Evolutionary conservation across 73 alveolate species (phyloP), one percentile per base, ranked within the genome.

Genomic region (Blepharisma japonicum): DNA sequence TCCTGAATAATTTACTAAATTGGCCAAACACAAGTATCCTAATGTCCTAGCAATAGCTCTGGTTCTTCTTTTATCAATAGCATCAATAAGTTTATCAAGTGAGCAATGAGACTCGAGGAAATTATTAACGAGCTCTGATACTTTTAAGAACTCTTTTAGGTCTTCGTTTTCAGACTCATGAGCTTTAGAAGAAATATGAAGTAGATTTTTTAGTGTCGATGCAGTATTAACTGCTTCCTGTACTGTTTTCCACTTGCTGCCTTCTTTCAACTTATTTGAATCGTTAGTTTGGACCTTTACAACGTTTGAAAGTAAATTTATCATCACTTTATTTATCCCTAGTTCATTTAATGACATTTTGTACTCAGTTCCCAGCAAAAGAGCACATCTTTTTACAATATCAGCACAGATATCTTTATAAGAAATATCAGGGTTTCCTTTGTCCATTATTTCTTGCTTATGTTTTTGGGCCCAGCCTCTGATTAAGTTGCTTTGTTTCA

Each of bases 201-300:
- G 47, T 5, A 61, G 23, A 14, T 39, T 39, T 5, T 61, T 61
- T 20, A 61, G 46, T 2, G 14, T 61, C 5, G 14, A 14, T 61
- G 74, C 14, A 25, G 74, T 61, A 2, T 61, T 39, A 5, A 61
- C 74, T 9, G 47, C 47, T 18, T 14, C 46, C 23, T 39, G 47
- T 2, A 61, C 74, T 61, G 14, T 61, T 2, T 61, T 61, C 74
- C 74, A 61, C 47, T 18, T 18, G 74, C 74, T 61, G 14, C 74
- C 74, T 61, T 61, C 74, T 61, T 61, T 61, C 74, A 61, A 5
- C 42, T 32, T 32, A 5, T 39, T 25, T 61, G n/a, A 8, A 14
- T 61, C 23, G 18, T 61, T 25, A 0, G 47, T 25, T 25, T 61
- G 74, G n/a, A 20, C 67, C 4, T 53, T 53, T 20, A 39, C 74